These are phyloP conservation scores for Hortiboletus campestris DNA, from an alignment of 768 basidiomycete genomes.

Conservation along the genomic window DNA sequence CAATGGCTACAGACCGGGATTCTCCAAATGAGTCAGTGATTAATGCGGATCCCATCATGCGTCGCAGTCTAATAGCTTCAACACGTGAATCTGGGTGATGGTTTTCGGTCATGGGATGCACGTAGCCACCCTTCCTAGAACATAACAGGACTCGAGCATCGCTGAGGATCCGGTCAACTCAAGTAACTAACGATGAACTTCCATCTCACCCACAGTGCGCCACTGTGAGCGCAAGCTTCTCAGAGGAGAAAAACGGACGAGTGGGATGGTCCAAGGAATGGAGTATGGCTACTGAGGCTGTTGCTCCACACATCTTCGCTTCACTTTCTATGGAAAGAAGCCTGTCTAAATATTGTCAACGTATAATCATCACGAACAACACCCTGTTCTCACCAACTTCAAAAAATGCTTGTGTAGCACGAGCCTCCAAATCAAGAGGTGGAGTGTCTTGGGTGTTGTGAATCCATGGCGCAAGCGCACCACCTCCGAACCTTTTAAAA, in stretches of 20 bases:
- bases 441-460: conserved; percentile 29
- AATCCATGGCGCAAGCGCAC: conserved; percentile 70
- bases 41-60: conserved; percentile 86
- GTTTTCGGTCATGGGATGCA: conserved; percentile 86
- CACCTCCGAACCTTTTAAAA: conserved; percentile 85
- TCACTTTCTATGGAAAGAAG: conserved; percentile 65
- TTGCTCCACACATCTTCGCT: conserved; percentile 80
- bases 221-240: conserved; percentile 75
- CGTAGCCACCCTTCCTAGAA: conserved; percentile 66
- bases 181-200: neutral
- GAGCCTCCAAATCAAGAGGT: conserved; percentile 74
- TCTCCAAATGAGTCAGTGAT: conserved; percentile 96
- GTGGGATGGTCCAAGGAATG: conserved; percentile 83
- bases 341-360: conserved; percentile 49
- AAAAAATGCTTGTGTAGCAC: conserved; percentile 84
- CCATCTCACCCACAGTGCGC: conserved; percentile 84
- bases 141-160: conserved; percentile 90
- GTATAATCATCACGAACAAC: conserved; percentile 1
- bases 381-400: conserved; percentile 50
- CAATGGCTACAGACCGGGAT: conserved; percentile 53
- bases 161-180: conserved; percentile 38
- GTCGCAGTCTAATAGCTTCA: conserved; percentile 79
- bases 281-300: conserved; percentile 87
- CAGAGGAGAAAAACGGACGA: conserved; percentile 79
- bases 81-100: conserved; percentile 93